These are phyloP conservation scores for Aspergillus sp. DNA, from an alignment of 2,329 filamentous ascomycete genomes.

Conservation along the genomic window DNA sequence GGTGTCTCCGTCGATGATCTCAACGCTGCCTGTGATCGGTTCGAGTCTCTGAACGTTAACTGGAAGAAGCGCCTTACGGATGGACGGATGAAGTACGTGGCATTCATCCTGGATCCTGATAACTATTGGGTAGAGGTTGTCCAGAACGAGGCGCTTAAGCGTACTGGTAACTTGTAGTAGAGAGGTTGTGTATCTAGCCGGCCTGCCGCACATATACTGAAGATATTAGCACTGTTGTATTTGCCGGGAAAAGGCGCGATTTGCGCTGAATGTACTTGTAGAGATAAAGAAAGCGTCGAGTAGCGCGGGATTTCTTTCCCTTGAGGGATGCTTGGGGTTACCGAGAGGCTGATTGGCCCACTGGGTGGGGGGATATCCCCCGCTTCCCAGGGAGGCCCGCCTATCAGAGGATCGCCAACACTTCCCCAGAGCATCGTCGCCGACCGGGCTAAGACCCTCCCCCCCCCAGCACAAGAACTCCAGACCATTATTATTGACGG, in stretches of 20 bases:
- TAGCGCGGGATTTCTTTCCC: slow-evolving; percentile 2
- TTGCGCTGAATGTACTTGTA: background rate
- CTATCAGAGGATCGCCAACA: slow-evolving; percentile 3
- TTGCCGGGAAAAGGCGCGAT: background rate
- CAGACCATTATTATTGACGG: background rate
- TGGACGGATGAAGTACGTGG: slow-evolving; percentile 87
- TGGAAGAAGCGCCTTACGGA: slow-evolving; percentile 98
- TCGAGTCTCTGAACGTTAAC: slow-evolving; percentile 76
- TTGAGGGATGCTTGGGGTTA: background rate
- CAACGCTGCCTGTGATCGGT: slow-evolving; percentile 81
- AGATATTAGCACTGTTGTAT: background rate
- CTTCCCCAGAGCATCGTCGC: slow-evolving; percentile 4
- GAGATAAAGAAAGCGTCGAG: background rate
- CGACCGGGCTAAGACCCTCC: background rate
- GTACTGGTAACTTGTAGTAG: slow-evolving; percentile 43
- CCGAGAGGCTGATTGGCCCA: background rate
- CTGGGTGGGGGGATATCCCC: background rate
- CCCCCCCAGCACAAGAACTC: background rate
- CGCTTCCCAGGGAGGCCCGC: background rate
- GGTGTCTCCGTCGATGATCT: slow-evolving; percentile 82
- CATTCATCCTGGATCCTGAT: slow-evolving; percentile 87
- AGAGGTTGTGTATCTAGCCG: background rate
- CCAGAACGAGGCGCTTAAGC: slow-evolving; percentile 64
- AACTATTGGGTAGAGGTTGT: slow-evolving; percentile 76
- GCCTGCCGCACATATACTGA: background rate